Base-by-base conservation (phyloP, 108 stramenopile genomes). In the Cyclotella choctawhatcheeana region DNA sequence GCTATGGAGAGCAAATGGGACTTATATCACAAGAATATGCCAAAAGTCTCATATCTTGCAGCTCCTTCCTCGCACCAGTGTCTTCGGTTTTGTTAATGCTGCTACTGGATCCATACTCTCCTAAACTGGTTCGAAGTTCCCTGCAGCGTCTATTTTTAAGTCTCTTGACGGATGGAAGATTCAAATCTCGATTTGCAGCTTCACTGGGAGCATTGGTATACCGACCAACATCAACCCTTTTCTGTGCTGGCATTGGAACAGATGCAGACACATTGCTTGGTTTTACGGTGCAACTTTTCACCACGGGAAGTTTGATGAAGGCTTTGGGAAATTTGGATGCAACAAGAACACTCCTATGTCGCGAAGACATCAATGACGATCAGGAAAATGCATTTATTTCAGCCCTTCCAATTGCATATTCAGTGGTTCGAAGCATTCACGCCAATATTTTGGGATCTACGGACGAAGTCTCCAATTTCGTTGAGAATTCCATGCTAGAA, bases 251-350 rank as follows among this genome's bases (percentile, higher is more conserved):
- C 1, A 90, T 96, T 22, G 95, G 95, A 16, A 93, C 94, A 6
- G 94, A 95, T 58, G 76, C 88, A 2, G 94, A 95, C 64, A 89
- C 94, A 32, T 84, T 88, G 27, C 66, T 95, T 29, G 86, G 88
- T 71, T 95, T 95, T 76, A 92, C 90, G 12, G 94, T 95, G 20
- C 95, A 96, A 80, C 85, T 96, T 52, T 93, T 96, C 67, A 96
- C 95, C 3, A 91, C 91, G 13, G 91, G 89, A 50, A 93, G 93
- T 84, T 72, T 96, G 31, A 89, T 96, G 6, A 85, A 84, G 43
- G 91, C 94, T 2, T 79, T 95, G 24, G 89, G 94, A 37, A 88
- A 85, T 77, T 64, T 77, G 31, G 74, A 86, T 56, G 90, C 88
- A 12, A 86, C 84, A 2, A 82, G 83, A 56, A 76, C 88, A 54